Evolutionary conservation across 1,284 basidiomycete genomes (phyloP), one percentile per base, ranked within the genome.

Genomic region (Ganoderma sp.): DNA sequence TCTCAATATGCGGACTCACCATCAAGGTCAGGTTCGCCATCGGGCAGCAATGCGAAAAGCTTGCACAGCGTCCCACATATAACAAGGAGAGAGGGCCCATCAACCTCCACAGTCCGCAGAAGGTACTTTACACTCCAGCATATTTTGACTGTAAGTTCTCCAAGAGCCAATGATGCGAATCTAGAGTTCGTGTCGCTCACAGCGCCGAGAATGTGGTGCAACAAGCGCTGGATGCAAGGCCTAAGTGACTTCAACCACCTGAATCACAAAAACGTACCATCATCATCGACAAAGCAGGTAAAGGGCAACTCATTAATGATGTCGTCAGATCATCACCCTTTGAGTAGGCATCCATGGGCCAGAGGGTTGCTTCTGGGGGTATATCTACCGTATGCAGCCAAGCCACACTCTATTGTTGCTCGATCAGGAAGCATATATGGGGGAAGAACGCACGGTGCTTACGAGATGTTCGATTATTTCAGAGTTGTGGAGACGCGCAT

Each of bases 391-490:
- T 76, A 68, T 79, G 82, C 50, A 90, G 76, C 84, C 87, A 90
- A 19, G 81, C 80, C 41, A 81, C 78, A 17, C 85, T 87, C 90
- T 90, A 70, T 63, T 39, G 69, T 34, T 28, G n/a, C 19, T 43
- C 25, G n/a, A 32, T 58, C 34, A 19, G 37, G 22, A 69, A 37
- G 25, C 73, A 65, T 22, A 28, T 34, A 28, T 39, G 32, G 48
- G n/a, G 45, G 58, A 25, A 14, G 25, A 64, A 15, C 52, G n/a
- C 41, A 15, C 34, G 9, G 4, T n/a, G 74, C 84, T 69, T 68
- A 91, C 91, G 68, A 90, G 71, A 64, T 76, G 77, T 10, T 82
- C 78, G 41, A 90, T 80, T 19, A 79, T 79, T 64, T 89, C 88
- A 2, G 83, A 79, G 57, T 86, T 78, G 32, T 83, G 80, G 42